phyloP scores from a whole-genome alignment of 2,329 filamentous ascomycete species.

The Penicillium frequentans region DNA sequence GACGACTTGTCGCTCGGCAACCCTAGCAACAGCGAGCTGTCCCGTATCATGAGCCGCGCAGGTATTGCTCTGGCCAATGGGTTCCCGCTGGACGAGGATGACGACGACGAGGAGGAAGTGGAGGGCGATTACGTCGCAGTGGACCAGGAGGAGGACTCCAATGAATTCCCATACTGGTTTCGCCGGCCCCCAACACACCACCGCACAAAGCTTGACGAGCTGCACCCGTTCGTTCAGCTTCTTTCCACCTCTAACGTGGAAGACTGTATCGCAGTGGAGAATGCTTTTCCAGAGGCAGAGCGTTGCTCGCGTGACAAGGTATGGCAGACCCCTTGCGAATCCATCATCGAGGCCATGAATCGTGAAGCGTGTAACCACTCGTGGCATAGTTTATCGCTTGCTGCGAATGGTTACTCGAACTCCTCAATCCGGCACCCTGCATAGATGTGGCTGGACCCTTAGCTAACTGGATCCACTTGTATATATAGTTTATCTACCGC shows the following conservation, averaged over 20 bases:
- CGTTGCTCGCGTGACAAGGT: slow-evolving; percentile 62
- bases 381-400: not conserved
- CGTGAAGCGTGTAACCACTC: not conserved
- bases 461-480: slow-evolving; percentile 16
- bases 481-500: slow-evolving; percentile 72
- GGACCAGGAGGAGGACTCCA: slow-evolving; percentile 42
- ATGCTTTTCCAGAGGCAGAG: slow-evolving; percentile 60
- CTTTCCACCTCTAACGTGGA: slow-evolving; percentile 58
- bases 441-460: not conserved
- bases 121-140: slow-evolving; percentile 45
- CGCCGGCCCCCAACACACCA: slow-evolving; percentile 40
- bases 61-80: slow-evolving; percentile 31
- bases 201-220: slow-evolving; percentile 51
- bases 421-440: not conserved
- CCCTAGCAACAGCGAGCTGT: slow-evolving; percentile 27
- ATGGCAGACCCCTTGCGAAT: slow-evolving; percentile 19
- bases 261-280: slow-evolving; percentile 59
- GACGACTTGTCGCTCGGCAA: slow-evolving; percentile 29
- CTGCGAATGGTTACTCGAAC: not conserved
- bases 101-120: slow-evolving; percentile 35
- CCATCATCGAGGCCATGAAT: no score
- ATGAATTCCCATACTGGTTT: slow-evolving; percentile 43
- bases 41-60: slow-evolving; percentile 29
- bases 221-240: slow-evolving; percentile 72
- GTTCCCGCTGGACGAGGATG: slow-evolving; percentile 22